Evolutionary conservation across 2,329 filamentous ascomycete genomes (phyloP).

Genomic region (Aspergillus sp.): DNA sequence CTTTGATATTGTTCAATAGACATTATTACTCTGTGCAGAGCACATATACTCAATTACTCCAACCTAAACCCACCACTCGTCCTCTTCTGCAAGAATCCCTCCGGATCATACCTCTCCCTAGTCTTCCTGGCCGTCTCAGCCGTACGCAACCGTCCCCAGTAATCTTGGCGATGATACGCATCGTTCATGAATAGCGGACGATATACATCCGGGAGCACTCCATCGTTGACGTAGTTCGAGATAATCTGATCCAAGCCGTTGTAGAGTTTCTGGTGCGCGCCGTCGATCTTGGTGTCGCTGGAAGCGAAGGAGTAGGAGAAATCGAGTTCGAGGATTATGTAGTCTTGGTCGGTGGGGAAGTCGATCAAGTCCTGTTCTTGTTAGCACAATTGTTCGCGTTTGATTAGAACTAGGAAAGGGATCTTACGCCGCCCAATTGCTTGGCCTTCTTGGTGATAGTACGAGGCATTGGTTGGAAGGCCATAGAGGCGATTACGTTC

Average conservation of each 20-base stretch:
- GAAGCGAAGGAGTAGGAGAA: slow-evolving; percentile 34
- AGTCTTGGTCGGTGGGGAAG: slow-evolving; percentile 34
- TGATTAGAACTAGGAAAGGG: neutral
- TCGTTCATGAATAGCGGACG: slow-evolving; percentile 45
- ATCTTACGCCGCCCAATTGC: slow-evolving; percentile 30
- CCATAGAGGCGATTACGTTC: slow-evolving; percentile 26
- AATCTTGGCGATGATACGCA: slow-evolving; percentile 39
- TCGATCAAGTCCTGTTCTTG: slow-evolving; percentile 32
- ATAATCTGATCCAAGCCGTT: slow-evolving; percentile 29
- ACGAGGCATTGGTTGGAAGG: slow-evolving; percentile 32
- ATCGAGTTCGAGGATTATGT: slow-evolving; percentile 42
- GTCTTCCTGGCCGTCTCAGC: slow-evolving; percentile 26
- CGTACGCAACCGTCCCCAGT: slow-evolving; percentile 34
- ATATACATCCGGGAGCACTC: slow-evolving; percentile 34
- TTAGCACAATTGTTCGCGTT: neutral
- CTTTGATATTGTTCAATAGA: too few relatives aligned
- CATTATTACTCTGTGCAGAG: neutral
- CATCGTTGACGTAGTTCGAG: slow-evolving; percentile 26
- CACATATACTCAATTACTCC: neutral
- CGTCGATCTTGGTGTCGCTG: slow-evolving; percentile 32
- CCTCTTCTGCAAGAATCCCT: slow-evolving; percentile 34
- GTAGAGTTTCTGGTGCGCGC: slow-evolving; percentile 33
- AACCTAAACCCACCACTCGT: slow-evolving; percentile 37
- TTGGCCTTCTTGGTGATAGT: slow-evolving; percentile 28
- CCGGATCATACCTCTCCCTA: slow-evolving; percentile 33